Evolutionary conservation across 306 rosid genomes (phyloP).

Genomic region (Rubus idaeus): DNA sequence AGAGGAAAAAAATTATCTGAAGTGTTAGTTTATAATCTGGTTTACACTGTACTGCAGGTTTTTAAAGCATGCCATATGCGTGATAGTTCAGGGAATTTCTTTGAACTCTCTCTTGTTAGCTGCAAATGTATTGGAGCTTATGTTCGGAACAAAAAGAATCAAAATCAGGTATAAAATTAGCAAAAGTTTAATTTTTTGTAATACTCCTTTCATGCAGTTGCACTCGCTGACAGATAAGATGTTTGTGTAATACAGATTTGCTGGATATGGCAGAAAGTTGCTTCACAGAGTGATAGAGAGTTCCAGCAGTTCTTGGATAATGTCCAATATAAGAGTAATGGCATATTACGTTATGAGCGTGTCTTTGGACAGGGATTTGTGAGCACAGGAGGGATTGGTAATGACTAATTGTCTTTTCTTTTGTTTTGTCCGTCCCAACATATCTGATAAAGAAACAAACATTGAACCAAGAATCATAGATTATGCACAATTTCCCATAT

Average conservation of each 20-base stretch:
- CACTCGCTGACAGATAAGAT: slow-evolving; percentile 25
- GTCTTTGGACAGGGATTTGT: slow-evolving; percentile 51
- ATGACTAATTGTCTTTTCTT: slow-evolving; percentile 1
- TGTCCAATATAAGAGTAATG: slow-evolving; percentile 48
- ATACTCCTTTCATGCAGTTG: background rate
- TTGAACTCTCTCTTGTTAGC: slow-evolving; percentile 84
- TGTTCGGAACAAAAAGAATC: slow-evolving; percentile 87
- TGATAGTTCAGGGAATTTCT: slow-evolving; percentile 66
- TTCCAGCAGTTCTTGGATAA: slow-evolving; percentile 53
- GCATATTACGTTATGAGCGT: slow-evolving; percentile 52
- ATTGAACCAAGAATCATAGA: background rate
- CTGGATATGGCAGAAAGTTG: slow-evolving; percentile 63
- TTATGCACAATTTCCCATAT: background rate
- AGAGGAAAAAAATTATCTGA: too few species aligned
- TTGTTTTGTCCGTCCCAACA: background rate
- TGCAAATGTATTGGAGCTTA: slow-evolving; percentile 96
- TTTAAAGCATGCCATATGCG: slow-evolving; percentile 60
- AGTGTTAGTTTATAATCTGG: background rate
- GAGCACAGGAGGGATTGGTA: slow-evolving; percentile 59
- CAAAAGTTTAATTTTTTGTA: background rate
- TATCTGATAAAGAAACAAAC: background rate
- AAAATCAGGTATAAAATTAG: slow-evolving; percentile 68
- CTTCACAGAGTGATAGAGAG: slow-evolving; percentile 43
- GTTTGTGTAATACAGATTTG: slow-evolving; percentile 60
- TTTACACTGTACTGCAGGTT: slow-evolving; percentile 42